phyloP scores from a whole-genome alignment of 1,284 basidiomycete genomes.

The Tilletiopsis washingtonensis region DNA sequence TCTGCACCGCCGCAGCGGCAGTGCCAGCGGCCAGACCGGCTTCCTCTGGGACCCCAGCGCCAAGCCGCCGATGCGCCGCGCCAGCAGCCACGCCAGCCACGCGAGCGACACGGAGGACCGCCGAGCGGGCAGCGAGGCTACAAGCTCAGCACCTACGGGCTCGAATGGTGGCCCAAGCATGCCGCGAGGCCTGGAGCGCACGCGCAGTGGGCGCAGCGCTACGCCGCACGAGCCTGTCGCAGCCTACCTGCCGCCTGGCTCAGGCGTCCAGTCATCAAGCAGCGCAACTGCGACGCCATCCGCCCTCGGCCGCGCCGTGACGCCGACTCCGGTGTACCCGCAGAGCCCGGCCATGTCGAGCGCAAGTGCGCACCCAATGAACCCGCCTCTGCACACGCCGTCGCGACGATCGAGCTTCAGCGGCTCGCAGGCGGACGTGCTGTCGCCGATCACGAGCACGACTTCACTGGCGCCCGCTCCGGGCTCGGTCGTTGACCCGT shows the following conservation, averaged over 20 bases:
- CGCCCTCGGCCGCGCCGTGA: constrained; percentile 12
- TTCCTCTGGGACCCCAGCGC: constrained; percentile 30
- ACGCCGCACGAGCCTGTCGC: constrained; percentile 29
- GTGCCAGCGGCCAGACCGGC: constrained; percentile 11
- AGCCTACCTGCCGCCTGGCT: too few species aligned
- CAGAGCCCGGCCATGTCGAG: constrained; percentile 7
- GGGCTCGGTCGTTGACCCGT: constrained; percentile 1
- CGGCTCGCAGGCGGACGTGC: constrained; percentile 31
- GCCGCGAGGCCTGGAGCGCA: neutral
- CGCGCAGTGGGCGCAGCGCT: constrained; percentile 24
- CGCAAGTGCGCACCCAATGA: constrained; percentile 23
- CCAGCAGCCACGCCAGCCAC: constrained; percentile 35
- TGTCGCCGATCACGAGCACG: constrained; percentile 38
- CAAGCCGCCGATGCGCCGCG: constrained; percentile 32
- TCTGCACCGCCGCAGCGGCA: constrained; percentile 26
- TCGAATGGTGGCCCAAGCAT: neutral
- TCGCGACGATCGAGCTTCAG: constrained; percentile 40
- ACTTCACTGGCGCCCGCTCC: constrained; percentile 26
- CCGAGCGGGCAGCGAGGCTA: constrained; percentile 22
- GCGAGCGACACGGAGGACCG: constrained; percentile 30
- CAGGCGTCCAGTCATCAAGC: too few species aligned
- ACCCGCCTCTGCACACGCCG: constrained; percentile 37
- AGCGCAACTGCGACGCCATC: constrained; percentile 7
- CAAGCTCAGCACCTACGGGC: too few species aligned
- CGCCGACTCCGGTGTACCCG: constrained; percentile 22